Base-by-base conservation (phyloP, 2,329 filamentous ascomycete species). In the Aspergillus fructus region DNA sequence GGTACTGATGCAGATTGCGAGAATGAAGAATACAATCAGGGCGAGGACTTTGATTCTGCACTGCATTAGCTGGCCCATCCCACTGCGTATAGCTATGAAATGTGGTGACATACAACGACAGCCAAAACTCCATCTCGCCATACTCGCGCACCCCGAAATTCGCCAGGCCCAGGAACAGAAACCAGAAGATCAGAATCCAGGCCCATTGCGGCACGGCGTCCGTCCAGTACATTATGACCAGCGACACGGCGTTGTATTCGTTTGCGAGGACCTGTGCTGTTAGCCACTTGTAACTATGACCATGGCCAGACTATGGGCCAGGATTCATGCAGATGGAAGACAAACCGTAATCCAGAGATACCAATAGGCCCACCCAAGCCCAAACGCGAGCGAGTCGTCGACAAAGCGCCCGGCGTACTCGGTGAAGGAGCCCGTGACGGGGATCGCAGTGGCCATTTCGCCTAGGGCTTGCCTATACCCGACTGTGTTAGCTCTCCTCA, bases 311-410 rank as follows among this genome's bases (percentile, higher is more conserved):
- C 21, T 4, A 21, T 21, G 21, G 19, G 4, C 21, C 21, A 21
- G 21, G 21, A 21, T 4, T 21, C 3, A 21, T 21, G 21, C 21
- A 21, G 21, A 21, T 21, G 21, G 21, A 91, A 78, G 68, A 91
- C 87, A 84, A 15, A 54, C 52, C 15, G 54, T 56, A n/a, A 85
- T 81, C 88, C 87, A 93, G 47, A 83, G 86, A 66, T 91, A 91
- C 86, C 87, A 92, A 74, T 92, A 93, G 55, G 90, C 85, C 89
- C 89, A 93, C 15, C 89, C 89, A 81, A 91, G 23, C 87, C 81
- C 66, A 91, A 92, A 13, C 87, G 88, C 53, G 90, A 78, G 50
- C 85, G 85, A 12, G 84, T 56, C 86, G 66, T 89, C 86, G 60
- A 91, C 81, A 66, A 93, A 92, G n/a, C 89, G 87, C 40, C 85